phyloP scores from a whole-genome alignment of 768 basidiomycete species.

The Rubroboletus satanas region DNA sequence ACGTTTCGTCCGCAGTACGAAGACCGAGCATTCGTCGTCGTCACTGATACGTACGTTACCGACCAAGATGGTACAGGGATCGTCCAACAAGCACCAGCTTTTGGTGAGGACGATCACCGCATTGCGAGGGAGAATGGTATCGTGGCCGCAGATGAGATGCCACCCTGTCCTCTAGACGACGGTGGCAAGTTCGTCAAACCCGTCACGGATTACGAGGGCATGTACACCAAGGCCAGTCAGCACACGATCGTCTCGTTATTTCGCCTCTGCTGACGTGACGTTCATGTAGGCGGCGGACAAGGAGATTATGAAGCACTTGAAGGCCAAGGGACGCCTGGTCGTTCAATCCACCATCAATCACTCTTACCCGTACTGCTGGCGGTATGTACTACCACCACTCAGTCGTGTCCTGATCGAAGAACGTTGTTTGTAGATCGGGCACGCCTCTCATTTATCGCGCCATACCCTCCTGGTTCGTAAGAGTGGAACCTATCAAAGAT shows the following conservation, averaged over 20 bases:
- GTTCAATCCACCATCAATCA: slow-evolving; percentile 85
- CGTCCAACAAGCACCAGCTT: slow-evolving; percentile 97
- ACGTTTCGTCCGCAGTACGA: slow-evolving; percentile 57
- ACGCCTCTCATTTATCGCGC: slow-evolving; percentile 96
- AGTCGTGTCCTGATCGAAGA: neutral
- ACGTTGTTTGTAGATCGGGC: slow-evolving; percentile 57
- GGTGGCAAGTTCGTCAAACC: slow-evolving; percentile 81
- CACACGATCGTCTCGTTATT: neutral
- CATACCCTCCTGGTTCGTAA: slow-evolving; percentile 94
- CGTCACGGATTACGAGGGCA: slow-evolving; percentile 85
- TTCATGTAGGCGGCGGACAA: slow-evolving; percentile 80
- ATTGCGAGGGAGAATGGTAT: slow-evolving; percentile 83
- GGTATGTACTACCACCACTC: slow-evolving; percentile 40
- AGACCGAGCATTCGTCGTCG: slow-evolving; percentile 85
- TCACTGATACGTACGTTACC: slow-evolving; percentile 91
- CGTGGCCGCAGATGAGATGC: slow-evolving; percentile 83
- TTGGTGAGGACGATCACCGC: slow-evolving; percentile 98
- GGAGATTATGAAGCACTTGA: slow-evolving; percentile 86
- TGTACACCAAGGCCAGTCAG: slow-evolving; percentile 76
- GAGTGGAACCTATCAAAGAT: slow-evolving; percentile 80
- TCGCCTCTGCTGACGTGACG: neutral
- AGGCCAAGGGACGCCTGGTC: slow-evolving; percentile 82
- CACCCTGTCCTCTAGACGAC: slow-evolving; percentile 95
- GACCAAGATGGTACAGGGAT: slow-evolving; percentile 94
- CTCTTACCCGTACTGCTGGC: slow-evolving; percentile 97